These are phyloP conservation scores for Trichoderma sp. DNA, from an alignment of 2,329 filamentous ascomycete species.

Conservation along the genomic window DNA sequence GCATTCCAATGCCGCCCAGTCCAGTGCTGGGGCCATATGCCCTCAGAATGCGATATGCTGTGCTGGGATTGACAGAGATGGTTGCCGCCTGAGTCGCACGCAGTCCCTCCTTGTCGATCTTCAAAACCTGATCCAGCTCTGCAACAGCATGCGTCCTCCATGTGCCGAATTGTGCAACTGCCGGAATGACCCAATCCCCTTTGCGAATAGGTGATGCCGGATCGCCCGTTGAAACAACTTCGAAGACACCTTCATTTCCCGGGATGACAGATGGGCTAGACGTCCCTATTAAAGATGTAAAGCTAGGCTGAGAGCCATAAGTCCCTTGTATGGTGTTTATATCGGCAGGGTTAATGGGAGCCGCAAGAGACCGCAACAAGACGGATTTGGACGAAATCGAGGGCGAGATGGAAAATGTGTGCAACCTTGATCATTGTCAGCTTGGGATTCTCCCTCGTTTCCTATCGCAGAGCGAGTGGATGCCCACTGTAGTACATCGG, in stretches of 20 bases:
- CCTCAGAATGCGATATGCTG: conserved; percentile 87
- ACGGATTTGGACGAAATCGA: conserved; percentile 61
- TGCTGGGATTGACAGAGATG: conserved; percentile 88
- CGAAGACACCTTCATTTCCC: conserved; percentile 91
- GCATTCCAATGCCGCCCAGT: conserved; percentile 46
- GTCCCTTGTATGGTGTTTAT: conserved; percentile 98
- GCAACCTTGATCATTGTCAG: conserved; percentile 47
- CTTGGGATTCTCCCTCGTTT: no score
- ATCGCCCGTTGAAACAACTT: conserved; percentile 71
- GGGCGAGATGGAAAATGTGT: conserved; percentile 74
- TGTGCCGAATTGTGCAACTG: conserved; percentile 78
- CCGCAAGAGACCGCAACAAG: conserved; percentile 82
- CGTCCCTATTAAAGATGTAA: conserved; percentile 75
- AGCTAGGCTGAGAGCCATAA: conserved; percentile 81
- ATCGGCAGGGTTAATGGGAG: conserved; percentile 94
- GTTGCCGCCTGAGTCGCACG: conserved; percentile 78
- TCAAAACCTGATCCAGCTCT: conserved; percentile 56
- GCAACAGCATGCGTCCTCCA: conserved; percentile 88
- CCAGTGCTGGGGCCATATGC: conserved; percentile 62
- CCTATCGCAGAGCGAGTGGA: not conserved
- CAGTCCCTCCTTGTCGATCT: conserved; percentile 68
- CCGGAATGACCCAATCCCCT: conserved; percentile 95
- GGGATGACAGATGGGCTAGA: conserved; percentile 70
- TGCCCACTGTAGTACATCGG: conserved; percentile 61
- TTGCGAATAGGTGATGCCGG: conserved; percentile 53